Base-by-base conservation (phyloP, 352 stramenopile genomes). In the Phytophthora pseudosyringae region DNA sequence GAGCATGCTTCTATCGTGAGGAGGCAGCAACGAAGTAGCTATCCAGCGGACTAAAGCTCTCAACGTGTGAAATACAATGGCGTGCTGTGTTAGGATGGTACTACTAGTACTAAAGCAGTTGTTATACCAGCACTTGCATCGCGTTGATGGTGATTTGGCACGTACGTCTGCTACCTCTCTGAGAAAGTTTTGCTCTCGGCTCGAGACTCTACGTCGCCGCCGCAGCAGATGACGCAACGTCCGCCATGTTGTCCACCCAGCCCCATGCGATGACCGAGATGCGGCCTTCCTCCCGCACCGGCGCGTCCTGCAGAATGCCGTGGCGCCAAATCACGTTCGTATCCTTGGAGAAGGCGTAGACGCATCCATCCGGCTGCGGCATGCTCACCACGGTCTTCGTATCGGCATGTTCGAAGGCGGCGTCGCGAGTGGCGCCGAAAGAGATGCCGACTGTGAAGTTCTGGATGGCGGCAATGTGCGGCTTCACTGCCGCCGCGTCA, bases 381-480 rank as follows among this genome's bases (percentile, higher is more conserved):
- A 98, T 84, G 70, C 97, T 98, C 51, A 98, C 64, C 25, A 94
- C 90, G 1, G 83, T 89, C 50, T 90, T 88, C 18, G 79, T 92
- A 39, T 78, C 60, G 9, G 89, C 91, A 59, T 95, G 80, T 58
- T 98, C 76, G 60, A 98, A 98, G 21, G 93, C 91, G 3, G 95
- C 80, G 69, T 98, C 93, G 33, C 93, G 86, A 18, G 88, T 97
- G 3, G 81, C 87, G 26, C 95, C 95, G 69, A 98, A 98, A 41
- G 82, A 97, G n/a, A 97, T 89, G 36, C 88, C 94, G n/a, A 98
- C 87, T 25, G 95, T 98, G 59, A 98, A 98, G 66, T 98, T 98
- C 71, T 98, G 93, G 58, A 90, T 96, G 18, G 76, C 85, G 1
- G 93, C 95, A 59, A 97, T 86, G 63, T 95, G 75, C 0, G 89